Conservation (phyloP, 2,329 filamentous ascomycete genomes). For the Pseudocercospora fuligena region DNA sequence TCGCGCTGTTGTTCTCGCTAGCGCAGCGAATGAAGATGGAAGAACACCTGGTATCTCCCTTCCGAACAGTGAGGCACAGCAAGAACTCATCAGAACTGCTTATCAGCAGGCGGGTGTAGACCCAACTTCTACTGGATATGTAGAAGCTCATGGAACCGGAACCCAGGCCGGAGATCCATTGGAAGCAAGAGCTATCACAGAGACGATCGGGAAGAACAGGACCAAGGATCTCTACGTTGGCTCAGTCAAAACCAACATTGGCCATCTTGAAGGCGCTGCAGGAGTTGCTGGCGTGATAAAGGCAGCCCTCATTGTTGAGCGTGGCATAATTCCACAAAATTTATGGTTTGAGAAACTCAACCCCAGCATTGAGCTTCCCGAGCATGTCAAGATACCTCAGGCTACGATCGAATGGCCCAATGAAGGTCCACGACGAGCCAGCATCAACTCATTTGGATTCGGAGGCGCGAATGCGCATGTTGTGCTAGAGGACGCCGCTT, state of each 20-base stretch:
- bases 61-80: conserved; percentile 26
- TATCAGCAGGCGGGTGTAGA: conserved; percentile 23
- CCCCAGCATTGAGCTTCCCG: conserved; percentile 33
- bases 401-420: conserved; percentile 8
- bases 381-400: conserved; percentile 6
- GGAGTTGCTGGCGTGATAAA: conserved; percentile 29
- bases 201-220: conserved; percentile 12
- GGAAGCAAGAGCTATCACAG: conserved; percentile 29
- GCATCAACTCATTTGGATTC: conserved; percentile 34
- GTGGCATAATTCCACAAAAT: conserved; percentile 34
- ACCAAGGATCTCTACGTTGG: conserved; percentile 25
- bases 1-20: conserved; percentile 44
- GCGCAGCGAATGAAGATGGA: conserved; percentile 34
- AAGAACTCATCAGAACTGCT: conserved; percentile 20
- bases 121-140: conserved; percentile 19
- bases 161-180: conserved; percentile 30
- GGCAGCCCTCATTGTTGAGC: conserved; percentile 32
- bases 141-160: conserved; percentile 29
- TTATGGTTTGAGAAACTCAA: conserved; percentile 33
- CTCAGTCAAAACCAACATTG: conserved; percentile 34
- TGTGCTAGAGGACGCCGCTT: conserved; percentile 28
- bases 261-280: conserved; percentile 25
- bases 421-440: conserved; percentile 13
- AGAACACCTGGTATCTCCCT: conserved; percentile 24
- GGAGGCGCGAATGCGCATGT: conserved; percentile 37